A percentile compares a stretch with the other conserved stretches of the same genome.
These are phyloP conservation scores for Sungouiella blattae DNA, from an alignment of 805 yeast genomes.

Conservation along the genomic window DNA sequence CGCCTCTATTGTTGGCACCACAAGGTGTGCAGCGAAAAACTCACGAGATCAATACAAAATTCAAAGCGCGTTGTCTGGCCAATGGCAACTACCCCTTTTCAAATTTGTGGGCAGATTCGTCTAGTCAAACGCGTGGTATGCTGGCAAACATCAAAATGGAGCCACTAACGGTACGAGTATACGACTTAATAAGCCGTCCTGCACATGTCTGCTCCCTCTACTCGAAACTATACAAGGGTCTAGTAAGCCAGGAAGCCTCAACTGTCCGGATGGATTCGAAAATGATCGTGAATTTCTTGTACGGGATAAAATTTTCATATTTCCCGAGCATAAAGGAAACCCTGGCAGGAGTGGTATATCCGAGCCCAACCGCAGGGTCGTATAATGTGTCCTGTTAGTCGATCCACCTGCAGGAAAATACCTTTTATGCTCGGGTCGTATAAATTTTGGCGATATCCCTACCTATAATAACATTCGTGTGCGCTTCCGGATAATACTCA, in stretches of 20 bases:
- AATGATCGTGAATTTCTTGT: neutral
- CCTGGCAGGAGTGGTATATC: too few relatives aligned
- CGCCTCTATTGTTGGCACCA: too few relatives aligned
- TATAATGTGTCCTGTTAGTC: too few relatives aligned
- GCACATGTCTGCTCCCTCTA: neutral
- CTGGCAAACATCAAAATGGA: neutral
- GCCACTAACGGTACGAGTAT: conserved; percentile 1
- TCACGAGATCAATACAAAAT: too few relatives aligned
- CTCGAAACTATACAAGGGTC: neutral
- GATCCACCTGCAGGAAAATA: too few relatives aligned
- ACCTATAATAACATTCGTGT: neutral
- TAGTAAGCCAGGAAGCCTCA: neutral
- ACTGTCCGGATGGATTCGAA: neutral
- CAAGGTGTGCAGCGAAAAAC: too few relatives aligned
- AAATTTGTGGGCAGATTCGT: too few relatives aligned
- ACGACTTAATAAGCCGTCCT: conserved; percentile 1
- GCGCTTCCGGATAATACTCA: neutral
- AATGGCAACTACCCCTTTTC: too few relatives aligned
- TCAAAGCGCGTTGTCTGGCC: too few relatives aligned
- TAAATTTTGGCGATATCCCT: conserved; percentile 3
- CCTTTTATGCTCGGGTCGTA: conserved; percentile 2
- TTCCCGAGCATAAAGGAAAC: neutral
- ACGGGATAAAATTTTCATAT: neutral
- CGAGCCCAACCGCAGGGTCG: too few relatives aligned
- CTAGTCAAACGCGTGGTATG: neutral